Evolutionary conservation across 371 early-diverging fungal species (phyloP).

Genomic region (Cokeromyces recurvatus): DNA sequence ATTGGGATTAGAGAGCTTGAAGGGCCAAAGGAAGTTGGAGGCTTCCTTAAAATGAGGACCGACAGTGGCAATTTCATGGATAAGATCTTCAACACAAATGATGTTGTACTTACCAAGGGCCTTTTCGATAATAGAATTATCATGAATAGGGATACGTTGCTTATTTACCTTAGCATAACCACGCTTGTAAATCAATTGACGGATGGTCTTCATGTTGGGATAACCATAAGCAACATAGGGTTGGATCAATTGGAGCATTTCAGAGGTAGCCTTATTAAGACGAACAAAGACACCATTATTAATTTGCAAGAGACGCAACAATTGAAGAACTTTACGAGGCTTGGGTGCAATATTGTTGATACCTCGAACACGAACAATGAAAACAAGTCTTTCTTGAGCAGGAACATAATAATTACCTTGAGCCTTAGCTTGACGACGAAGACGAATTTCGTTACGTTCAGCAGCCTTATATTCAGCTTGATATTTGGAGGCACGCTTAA

Average conservation of each 20-base stretch:
- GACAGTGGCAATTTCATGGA: constrained; percentile 99
- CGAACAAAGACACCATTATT: constrained; percentile 99
- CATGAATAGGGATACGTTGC: constrained; percentile 94
- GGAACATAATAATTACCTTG: constrained; percentile 93
- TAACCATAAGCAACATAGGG: constrained; percentile 98
- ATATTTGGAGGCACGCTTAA: constrained; percentile 97
- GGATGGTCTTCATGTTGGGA: constrained; percentile 98
- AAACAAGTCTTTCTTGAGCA: constrained; percentile 96
- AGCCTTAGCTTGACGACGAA: constrained; percentile 90
- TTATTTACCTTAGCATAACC: constrained; percentile 98
- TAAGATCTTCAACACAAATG: constrained; percentile 98
- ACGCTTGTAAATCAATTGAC: constrained; percentile 99
- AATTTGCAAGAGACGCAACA: constrained; percentile 98
- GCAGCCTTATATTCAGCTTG: constrained; percentile 89
- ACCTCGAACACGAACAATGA: constrained; percentile 95
- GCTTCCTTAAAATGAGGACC: constrained; percentile 87
- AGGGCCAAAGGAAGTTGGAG: constrained; percentile 99
- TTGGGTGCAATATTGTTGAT: constrained; percentile 99
- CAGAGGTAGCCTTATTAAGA: constrained; percentile 97
- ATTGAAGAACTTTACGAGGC: constrained; percentile 98
- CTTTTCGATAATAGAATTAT: constrained; percentile 95
- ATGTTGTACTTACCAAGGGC: constrained; percentile 95
- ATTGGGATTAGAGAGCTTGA: constrained; percentile 98
- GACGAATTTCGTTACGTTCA: constrained; percentile 87
- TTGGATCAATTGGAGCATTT: constrained; percentile 97